These are phyloP conservation scores for Vitis riparia DNA, from an alignment of 164 flowering plant genomes.

Conservation along the genomic window DNA sequence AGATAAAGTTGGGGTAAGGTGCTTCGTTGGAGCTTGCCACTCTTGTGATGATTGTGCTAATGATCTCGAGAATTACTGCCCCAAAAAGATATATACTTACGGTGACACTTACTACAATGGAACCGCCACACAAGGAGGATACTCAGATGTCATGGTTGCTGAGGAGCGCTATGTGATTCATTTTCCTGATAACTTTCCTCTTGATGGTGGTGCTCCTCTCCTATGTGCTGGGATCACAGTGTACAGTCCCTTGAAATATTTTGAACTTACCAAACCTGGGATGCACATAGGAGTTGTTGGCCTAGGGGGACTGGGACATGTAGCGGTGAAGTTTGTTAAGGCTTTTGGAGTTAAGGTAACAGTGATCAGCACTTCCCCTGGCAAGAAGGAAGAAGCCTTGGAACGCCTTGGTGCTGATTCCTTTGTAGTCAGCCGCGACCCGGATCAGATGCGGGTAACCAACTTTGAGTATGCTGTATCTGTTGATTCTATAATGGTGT, in stretches of 20 bases:
- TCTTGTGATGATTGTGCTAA: slow-evolving; percentile 23
- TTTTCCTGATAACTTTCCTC: slow-evolving; percentile 6
- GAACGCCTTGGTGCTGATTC: slow-evolving; percentile 10
- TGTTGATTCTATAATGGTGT: too few species aligned
- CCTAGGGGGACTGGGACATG: background rate
- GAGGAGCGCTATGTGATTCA: slow-evolving; percentile 8
- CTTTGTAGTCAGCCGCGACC: slow-evolving; percentile 7
- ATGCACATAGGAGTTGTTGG: slow-evolving; percentile 1
- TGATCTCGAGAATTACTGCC: slow-evolving; percentile 31
- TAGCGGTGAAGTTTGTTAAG: background rate
- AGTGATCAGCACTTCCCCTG: slow-evolving; percentile 3
- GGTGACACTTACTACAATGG: slow-evolving; percentile 13
- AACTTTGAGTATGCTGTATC: too few species aligned
- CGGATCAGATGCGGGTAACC: slow-evolving; percentile 6
- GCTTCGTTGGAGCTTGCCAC: slow-evolving; percentile 28
- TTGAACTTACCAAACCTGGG: slow-evolving; percentile 1
- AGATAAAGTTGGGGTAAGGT: slow-evolving; percentile 36
- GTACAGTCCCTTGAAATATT: slow-evolving; percentile 5
- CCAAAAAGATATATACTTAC: slow-evolving; percentile 17
- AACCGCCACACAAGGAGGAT: slow-evolving; percentile 24
- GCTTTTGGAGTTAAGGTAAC: slow-evolving; percentile 15
- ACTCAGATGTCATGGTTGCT: slow-evolving; percentile 15
- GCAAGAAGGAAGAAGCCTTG: slow-evolving; percentile 8
- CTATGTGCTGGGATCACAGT: too few species aligned
- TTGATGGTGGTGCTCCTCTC: background rate